Percentiles rank a stretch among this genome's conserved stretches.
phyloP scores from a whole-genome alignment of 2,329 filamentous ascomycete genomes.

The Exophiala viscosa region DNA sequence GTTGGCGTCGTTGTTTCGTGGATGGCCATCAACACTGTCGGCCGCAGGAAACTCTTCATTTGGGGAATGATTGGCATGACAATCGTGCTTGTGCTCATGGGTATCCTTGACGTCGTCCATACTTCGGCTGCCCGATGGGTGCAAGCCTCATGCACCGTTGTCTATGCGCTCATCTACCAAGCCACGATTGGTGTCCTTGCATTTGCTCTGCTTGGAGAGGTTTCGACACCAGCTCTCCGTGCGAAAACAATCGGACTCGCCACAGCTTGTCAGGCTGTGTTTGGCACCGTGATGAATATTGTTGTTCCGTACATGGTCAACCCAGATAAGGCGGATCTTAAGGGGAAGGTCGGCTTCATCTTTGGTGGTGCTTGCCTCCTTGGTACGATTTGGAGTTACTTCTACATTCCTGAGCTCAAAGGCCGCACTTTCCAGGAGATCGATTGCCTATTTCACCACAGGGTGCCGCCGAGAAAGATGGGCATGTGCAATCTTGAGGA shows the following conservation, averaged over 20 bases:
- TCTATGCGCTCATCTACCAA: constrained; percentile 41
- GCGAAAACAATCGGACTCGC: constrained; percentile 46
- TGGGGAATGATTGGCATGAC: constrained; percentile 34
- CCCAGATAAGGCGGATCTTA: constrained; percentile 29
- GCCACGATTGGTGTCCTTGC: constrained; percentile 41
- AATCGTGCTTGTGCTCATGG: constrained; percentile 36
- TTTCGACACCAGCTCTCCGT: constrained; percentile 40
- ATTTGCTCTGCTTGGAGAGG: constrained; percentile 49
- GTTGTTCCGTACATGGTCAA: constrained; percentile 20
- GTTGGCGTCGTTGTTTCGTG: constrained; percentile 38
- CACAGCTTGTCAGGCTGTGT: constrained; percentile 38
- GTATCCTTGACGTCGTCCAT: constrained; percentile 40
- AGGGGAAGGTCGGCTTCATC: constrained; percentile 33
- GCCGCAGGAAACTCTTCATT: constrained; percentile 35
- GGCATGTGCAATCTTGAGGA: constrained; percentile 19
- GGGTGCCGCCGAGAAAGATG: constrained; percentile 28
- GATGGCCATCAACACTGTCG: constrained; percentile 34
- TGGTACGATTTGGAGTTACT: constrained; percentile 27
- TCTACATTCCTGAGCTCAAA: constrained; percentile 30
- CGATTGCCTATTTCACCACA: constrained; percentile 34
- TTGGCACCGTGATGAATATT: constrained; percentile 36
- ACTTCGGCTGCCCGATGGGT: constrained; percentile 35
- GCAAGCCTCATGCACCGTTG: constrained; percentile 36
- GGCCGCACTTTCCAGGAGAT: constrained; percentile 33
- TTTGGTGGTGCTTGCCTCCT: constrained; percentile 30